Percentiles rank a stretch among this genome's conserved stretches.
phyloP scores from a whole-genome alignment of 768 basidiomycete genomes.

The Phlegmacium glaucopus region DNA sequence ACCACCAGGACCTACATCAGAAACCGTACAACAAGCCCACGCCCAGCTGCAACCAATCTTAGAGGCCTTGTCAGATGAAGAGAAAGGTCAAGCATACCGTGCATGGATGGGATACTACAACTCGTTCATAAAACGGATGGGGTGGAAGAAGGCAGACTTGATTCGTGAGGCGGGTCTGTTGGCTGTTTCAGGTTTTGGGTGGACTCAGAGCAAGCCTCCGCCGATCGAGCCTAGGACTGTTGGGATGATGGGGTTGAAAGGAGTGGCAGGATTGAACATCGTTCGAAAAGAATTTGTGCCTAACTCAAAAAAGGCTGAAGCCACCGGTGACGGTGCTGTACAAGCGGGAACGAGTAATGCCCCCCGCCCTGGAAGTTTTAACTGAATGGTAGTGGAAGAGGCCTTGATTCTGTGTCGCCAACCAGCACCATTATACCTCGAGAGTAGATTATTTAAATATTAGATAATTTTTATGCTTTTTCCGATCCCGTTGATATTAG shows the following conservation, averaged over 20 bases:
- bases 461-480: no score
- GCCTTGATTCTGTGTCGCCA: no score
- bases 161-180: constrained; percentile 39
- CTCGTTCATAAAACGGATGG: constrained; percentile 29
- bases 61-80: constrained; percentile 28
- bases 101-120: constrained; percentile 61
- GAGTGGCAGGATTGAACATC: neutral
- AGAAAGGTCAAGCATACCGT: constrained; percentile 49
- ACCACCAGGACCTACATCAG: constrained; percentile 12
- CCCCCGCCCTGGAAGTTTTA: no score
- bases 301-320: neutral
- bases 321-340: neutral
- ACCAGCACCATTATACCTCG: no score
- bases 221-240: constrained; percentile 39
- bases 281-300: neutral
- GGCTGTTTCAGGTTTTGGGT: constrained; percentile 33
- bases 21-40: neutral
- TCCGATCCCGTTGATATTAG: no score
- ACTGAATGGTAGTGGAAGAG: no score
- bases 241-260: constrained; percentile 40
- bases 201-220: constrained; percentile 31
- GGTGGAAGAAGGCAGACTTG: constrained; percentile 35
- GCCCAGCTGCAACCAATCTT: constrained; percentile 24
- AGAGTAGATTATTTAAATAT: no score
- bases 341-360: no score